Base-by-base conservation (phyloP, 768 basidiomycete genomes). In the Coprinopsis sp. region DNA sequence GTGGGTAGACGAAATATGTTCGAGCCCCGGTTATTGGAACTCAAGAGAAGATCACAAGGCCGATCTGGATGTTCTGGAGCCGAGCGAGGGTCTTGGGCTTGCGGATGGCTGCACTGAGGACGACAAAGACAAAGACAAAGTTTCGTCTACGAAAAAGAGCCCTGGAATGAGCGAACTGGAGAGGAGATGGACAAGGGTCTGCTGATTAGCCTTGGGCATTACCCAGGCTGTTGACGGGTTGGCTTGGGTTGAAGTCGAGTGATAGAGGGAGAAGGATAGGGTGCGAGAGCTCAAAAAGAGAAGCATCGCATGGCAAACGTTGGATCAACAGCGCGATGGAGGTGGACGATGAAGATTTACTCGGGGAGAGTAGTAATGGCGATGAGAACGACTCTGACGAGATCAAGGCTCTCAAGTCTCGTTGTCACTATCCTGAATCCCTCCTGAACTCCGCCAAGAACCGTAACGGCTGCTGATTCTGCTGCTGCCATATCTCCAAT, bases 21-120 rank as follows among this genome's bases (percentile, higher is more conserved):
- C 87, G 60, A 92, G 95, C 62, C 81, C 90, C 30, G 95, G 94
- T 0, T 98, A 85, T 62, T 99, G 96, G 96, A 89, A 86, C 59
- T 71, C 72, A n/a, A 77, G 77, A 25, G 85, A 84, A 42, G 82
- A 83, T 47, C 72, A 76, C 31, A 64, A 64, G 51, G 66, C 69
- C 0, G 95, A 98, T 70, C 73, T 89, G 46, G 92, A 93, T 56
- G 83, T 93, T 1, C 71, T 95, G 39, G 76, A 86, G 43, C 66
- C 74, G 44, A 69, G 73, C 8, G 82, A 88, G 56, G 67, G 61
- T 1, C 69, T 66, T 10, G 79, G 82, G 49, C 57, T 75, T 22
- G 79, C 74, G 1, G 90, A 94, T 56, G 92, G 89, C 2, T 76
- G 79, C 51, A 91, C 93, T 49, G 90, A 91, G 58, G 88, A 90